Evolutionary conservation across 2,329 filamentous ascomycete genomes (phyloP).

Genomic region (Penicillium sp.): DNA sequence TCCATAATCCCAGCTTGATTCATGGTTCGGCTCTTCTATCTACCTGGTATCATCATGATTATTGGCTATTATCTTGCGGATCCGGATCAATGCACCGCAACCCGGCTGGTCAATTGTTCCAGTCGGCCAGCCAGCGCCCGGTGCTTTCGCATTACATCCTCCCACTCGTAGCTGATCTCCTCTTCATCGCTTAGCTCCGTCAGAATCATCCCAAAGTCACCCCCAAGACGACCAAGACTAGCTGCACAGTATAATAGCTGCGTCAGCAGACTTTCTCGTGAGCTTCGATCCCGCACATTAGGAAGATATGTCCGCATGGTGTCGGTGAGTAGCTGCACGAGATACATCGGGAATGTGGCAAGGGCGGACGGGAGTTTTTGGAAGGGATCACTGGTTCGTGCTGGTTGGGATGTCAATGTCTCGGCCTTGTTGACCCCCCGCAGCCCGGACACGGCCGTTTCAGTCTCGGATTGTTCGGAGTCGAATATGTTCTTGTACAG

Average conservation of each 20-base stretch:
- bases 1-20: too few species aligned
- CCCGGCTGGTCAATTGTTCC: conserved; percentile 43
- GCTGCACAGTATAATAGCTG: conserved; percentile 93
- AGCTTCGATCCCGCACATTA: conserved; percentile 76
- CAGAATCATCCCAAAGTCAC: conserved; percentile 89
- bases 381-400: conserved; percentile 35
- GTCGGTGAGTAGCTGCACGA: conserved; percentile 79
- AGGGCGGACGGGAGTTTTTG: conserved; percentile 73
- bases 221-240: conserved; percentile 84
- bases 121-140: conserved; percentile 76
- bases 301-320: conserved; percentile 78
- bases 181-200: conserved; percentile 60
- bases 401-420: conserved; percentile 22
- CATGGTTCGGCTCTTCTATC: neutral
- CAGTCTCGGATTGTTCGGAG: conserved; percentile 51
- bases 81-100: conserved; percentile 19
- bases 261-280: conserved; percentile 84
- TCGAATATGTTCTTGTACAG: conserved; percentile 92
- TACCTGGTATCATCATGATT: neutral
- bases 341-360: conserved; percentile 80
- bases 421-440: conserved; percentile 30
- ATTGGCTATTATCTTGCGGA: neutral
- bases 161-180: conserved; percentile 70
- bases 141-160: conserved; percentile 86
- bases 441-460: conserved; percentile 30